A percentile compares a stretch with the other conserved stretches of the same genome.
phyloP scores from a whole-genome alignment of 176 grass and related monocot species.

The Typha latifolia region DNA sequence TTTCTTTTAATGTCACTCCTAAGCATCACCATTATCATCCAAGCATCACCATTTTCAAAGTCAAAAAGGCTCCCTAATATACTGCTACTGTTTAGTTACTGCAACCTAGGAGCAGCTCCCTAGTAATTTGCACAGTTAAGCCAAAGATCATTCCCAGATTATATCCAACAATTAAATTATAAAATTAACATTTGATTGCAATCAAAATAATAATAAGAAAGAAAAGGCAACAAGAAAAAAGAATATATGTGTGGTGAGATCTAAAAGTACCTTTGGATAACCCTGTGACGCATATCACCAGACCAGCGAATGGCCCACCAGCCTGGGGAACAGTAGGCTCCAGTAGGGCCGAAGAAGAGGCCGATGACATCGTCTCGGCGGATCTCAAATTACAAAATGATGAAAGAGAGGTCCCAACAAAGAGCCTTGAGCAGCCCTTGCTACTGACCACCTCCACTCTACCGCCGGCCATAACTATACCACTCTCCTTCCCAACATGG shows the following conservation, averaged over 20 bases:
- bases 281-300: conserved; percentile 86
- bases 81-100: too few species aligned
- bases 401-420: conserved; percentile 48
- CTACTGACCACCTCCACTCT: conserved; percentile 65
- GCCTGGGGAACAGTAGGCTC: neutral
- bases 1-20: too few species aligned
- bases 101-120: too few species aligned
- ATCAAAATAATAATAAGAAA: neutral
- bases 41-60: too few species aligned
- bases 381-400: conserved; percentile 30
- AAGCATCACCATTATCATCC: too few species aligned
- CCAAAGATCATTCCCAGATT: too few species aligned
- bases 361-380: conserved; percentile 35
- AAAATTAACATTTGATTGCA: neutral
- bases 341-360: conserved; percentile 10
- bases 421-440: conserved; percentile 74
- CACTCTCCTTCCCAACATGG: conserved; percentile 16
- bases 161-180: neutral
- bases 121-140: too few species aligned
- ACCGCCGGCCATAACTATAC: conserved; percentile 44
- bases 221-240: conserved; percentile 5
- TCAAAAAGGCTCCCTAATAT: too few species aligned
- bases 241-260: neutral
- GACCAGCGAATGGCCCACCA: conserved; percentile 62
- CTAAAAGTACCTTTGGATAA: conserved; percentile 71